Conservation (phyloP, 345 rosid genomes). For the Salix koriyanagi region DNA sequence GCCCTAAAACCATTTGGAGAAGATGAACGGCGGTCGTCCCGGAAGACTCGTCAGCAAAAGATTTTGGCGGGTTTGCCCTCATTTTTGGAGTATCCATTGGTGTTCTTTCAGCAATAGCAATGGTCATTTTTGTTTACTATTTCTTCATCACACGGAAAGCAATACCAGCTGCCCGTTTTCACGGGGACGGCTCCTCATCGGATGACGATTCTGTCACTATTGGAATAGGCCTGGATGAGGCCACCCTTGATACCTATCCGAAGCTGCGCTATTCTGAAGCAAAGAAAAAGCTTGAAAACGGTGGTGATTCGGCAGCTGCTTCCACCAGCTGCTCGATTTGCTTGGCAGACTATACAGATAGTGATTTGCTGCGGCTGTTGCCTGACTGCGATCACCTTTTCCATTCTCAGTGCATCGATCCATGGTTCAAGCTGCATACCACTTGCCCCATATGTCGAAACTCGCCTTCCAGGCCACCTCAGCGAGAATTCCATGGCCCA, state of each 20-base stretch:
- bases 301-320: neutral
- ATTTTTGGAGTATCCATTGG: neutral
- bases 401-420: conserved; percentile 32
- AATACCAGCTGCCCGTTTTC: neutral
- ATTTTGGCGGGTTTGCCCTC: neutral
- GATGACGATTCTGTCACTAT: neutral
- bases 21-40: neutral
- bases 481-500: neutral
- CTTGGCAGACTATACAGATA: conserved; percentile 27
- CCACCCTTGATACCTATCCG: conserved; percentile 31
- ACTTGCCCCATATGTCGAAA: conserved; percentile 40
- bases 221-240: conserved; percentile 28
- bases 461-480: conserved; percentile 7
- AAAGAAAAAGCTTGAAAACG: conserved; percentile 1
- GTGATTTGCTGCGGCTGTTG: conserved; percentile 28
- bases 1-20: neutral
- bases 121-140: neutral
- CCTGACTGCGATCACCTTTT: conserved; percentile 33
- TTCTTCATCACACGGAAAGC: conserved; percentile 2
- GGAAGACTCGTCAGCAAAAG: neutral
- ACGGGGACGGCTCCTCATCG: neutral
- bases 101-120: neutral
- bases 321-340: conserved; percentile 34
- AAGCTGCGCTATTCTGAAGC: conserved; percentile 25
- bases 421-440: conserved; percentile 33